Base-by-base conservation (phyloP, 2,329 filamentous ascomycete genomes). In the Scytalidium lignicola region DNA sequence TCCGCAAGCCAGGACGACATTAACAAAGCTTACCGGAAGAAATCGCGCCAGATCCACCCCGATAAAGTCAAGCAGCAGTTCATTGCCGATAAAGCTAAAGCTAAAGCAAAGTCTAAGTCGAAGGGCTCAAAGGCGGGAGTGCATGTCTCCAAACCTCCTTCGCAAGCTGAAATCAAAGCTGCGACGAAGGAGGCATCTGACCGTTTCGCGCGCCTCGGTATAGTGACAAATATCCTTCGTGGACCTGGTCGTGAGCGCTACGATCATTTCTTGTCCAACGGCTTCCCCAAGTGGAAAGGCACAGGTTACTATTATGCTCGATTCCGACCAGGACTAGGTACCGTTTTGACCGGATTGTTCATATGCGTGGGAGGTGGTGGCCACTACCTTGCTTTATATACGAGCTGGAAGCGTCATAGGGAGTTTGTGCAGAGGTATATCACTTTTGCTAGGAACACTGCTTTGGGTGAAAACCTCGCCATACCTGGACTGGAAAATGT, bases 251-350 rank as follows among this genome's bases (percentile, higher is more conserved):
- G 93, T 55, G 87, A 89, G 59, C 86, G 93, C 55, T 99, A 99
- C 70, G 92, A 99, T 67, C 86, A 96, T 69, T 99, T 97, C 74
- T 71, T 97, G 52, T 73, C 75, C 67, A 90, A 97, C 69, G 93
- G 93, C 53, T 99, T 99, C 74, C 93, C 93, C 26, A 82, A 82
- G 49, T 99, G 93, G 93, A 91, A 92, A 73, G 93, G 93, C 51
- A 96, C 92, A 41, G 92, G 93, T 54, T 99, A 99, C 79, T 99
- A 97, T 78, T 99, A 99, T 74, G 84, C 83, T 62, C 85, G 93
- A 50, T 96, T 92, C 78, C 82, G 93, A 18, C 93, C 93, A 1
- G 93, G 93, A 8, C 74, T 97, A 41, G 90, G 89, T 51, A 88
- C 88, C 13, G 93, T 96, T 42, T 69, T 97, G 46, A 53, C 85